Base-by-base conservation (phyloP, 192 early-diverging fungal species). In the Paraglomus occultum region DNA sequence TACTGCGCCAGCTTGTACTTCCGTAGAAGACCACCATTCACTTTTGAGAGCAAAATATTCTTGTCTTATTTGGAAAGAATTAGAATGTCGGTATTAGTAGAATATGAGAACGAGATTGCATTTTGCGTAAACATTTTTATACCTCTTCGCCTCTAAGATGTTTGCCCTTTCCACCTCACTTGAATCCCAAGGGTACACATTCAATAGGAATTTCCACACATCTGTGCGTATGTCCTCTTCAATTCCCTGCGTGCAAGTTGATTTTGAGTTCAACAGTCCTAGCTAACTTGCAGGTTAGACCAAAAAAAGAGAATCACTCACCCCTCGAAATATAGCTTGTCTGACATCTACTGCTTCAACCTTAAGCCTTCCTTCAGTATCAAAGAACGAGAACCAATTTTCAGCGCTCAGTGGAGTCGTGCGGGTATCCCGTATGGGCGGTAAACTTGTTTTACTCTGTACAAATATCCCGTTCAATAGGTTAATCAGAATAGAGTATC, bases 171-270 rank as follows among this genome's bases (percentile, higher is more conserved):
- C 89, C 9, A 67, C 77, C 38, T 90, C 88, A 20, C 88, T 91
- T 6, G 89, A 91, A 23, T 82, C 74, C 93, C 93, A 99, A 11
- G 92, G 83, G 72, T 92, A 95, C 5, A 97, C 82, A 12, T 82
- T 83, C 42, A 94, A 75, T 55, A 99, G 80, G 71, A 91, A 99
- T 65, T 92, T 90, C 95, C 95, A 98, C 8, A 93, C 92, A 31
- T 92, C 82, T 7, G 88, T 84, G 18, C 94, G 84, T 50, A 94
- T 84, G 48, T 89, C 87, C 55, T 86, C 83, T 40, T 92, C 90
- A 2, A 98, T 80, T 6, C 96, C 93, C 76, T 81, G 22, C 46
- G 31, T 31, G 1, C 31, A 31, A 31, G 31, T 2, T 31, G 31
- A 3, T 31, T n/a, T 31, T 31, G 31, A 31, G 31, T 31, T 31